Percentiles rank a stretch among this genome's conserved stretches.
phyloP scores from a whole-genome alignment of 148 eudicot species.

The Chenopodium album region DNA sequence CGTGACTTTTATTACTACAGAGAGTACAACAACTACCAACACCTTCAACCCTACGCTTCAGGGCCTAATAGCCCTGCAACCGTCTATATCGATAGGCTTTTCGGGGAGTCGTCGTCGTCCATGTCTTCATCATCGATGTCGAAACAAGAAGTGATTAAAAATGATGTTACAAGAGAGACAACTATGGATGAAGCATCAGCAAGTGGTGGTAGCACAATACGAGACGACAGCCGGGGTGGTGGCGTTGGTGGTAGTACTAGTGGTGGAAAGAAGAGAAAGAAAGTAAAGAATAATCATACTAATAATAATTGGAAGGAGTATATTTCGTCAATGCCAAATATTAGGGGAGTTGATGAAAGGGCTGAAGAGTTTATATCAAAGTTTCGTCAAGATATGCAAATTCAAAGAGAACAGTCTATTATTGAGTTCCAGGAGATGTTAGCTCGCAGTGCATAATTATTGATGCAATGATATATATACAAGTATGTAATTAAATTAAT shows the following conservation, averaged over 20 bases:
- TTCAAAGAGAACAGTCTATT: slow-evolving; percentile 65
- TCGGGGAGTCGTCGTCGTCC: background rate
- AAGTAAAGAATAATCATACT: background rate
- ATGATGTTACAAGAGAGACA: too few species aligned
- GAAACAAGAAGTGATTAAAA: too few species aligned
- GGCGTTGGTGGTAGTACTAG: background rate
- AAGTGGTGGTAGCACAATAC: background rate
- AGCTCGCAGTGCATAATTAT: slow-evolving; percentile 46
- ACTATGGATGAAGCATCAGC: background rate
- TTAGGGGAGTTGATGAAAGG: slow-evolving; percentile 61
- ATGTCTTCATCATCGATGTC: background rate
- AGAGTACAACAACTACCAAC: slow-evolving; percentile 6
- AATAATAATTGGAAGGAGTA: slow-evolving; percentile 26
- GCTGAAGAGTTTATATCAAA: slow-evolving; percentile 72
- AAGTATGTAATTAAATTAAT: too few species aligned
- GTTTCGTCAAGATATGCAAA: slow-evolving; percentile 54
- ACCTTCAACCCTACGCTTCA: slow-evolving; percentile 16
- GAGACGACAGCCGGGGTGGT: background rate
- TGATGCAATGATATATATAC: background rate
- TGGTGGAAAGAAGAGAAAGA: slow-evolving; percentile 4
- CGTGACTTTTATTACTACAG: slow-evolving; percentile 5
- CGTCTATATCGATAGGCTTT: slow-evolving; percentile 26
- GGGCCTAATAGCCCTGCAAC: slow-evolving; percentile 20
- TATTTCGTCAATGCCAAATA: slow-evolving; percentile 20
- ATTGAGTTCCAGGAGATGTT: slow-evolving; percentile 67